Evolutionary conservation across 306 rosid genomes (phyloP).

Genomic region (Begonia masoniana): DNA sequence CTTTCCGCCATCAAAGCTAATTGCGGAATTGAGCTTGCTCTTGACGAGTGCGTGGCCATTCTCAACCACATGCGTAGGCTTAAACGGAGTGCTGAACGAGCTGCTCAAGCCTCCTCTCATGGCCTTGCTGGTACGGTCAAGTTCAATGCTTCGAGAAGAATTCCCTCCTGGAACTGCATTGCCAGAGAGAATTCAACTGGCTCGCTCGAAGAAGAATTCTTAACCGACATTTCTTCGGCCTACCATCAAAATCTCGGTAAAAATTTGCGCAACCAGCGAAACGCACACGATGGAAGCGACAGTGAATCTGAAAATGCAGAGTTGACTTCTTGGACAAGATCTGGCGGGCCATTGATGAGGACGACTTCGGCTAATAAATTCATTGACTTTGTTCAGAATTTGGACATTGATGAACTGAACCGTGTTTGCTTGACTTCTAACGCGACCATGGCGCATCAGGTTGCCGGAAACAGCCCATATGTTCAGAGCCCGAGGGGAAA

Average conservation of each 20-base stretch:
- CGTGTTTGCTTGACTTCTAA: conserved; percentile 29
- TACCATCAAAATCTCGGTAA: conserved; percentile 39
- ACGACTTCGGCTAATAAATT: conserved; percentile 73
- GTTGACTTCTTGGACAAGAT: conserved; percentile 63
- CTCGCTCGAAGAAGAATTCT: conserved; percentile 67
- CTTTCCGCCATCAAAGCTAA: conserved; percentile 92
- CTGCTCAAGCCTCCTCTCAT: conserved; percentile 63
- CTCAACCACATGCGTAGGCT: conserved; percentile 92
- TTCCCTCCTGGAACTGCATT: conserved; percentile 95
- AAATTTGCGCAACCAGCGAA: conserved; percentile 32
- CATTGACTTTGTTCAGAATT: conserved; percentile 60
- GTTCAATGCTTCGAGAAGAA: conserved; percentile 75
- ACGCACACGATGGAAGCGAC: conserved; percentile 60
- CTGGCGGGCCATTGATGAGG: conserved; percentile 96
- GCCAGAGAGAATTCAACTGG: conserved; percentile 92
- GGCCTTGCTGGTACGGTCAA: conserved; percentile 35
- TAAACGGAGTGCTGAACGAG: conserved; percentile 58
- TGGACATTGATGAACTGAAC: conserved; percentile 55
- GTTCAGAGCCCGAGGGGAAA: conserved; percentile 39
- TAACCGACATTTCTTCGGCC: conserved; percentile 34
- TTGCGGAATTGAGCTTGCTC: conserved; percentile 86
- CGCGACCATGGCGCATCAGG: conserved; percentile 16
- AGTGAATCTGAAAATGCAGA: conserved; percentile 60
- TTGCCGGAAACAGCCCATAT: conserved; percentile 17
- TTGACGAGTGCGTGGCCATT: conserved; percentile 78